Conservation (phyloP, 2,329 filamentous ascomycete genomes). For the Pseudogymnoascus sp. region DNA sequence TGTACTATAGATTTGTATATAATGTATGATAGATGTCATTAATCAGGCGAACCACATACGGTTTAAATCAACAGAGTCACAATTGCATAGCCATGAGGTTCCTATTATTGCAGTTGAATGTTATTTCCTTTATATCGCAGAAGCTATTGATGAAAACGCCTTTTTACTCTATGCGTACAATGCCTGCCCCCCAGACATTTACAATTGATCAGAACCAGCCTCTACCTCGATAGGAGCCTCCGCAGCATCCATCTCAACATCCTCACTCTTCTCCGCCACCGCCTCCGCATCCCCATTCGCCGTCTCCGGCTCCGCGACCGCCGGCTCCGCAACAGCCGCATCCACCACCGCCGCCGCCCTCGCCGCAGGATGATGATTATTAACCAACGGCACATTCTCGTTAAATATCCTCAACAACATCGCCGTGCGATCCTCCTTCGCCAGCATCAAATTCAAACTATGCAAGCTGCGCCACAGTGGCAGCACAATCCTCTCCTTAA, state of each 20-base stretch:
- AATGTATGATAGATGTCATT: conserved; percentile 5
- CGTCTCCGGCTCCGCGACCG: conserved; percentile 4
- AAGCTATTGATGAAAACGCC: conserved; percentile 8
- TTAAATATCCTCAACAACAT: conserved; percentile 91
- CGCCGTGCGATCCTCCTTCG: conserved; percentile 89
- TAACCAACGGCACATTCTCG: conserved; percentile 77
- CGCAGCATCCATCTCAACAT: conserved; percentile 10
- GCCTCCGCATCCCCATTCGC: background rate
- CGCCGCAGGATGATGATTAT: conserved; percentile 32
- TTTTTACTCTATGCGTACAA: conserved; percentile 8
- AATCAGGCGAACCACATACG: background rate
- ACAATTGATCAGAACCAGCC: background rate
- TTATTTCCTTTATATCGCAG: conserved; percentile 5
- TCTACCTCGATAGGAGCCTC: background rate
- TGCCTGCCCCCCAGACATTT: conserved; percentile 2
- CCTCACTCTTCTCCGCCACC: background rate
- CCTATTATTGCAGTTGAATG: conserved; percentile 1
- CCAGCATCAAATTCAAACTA: conserved; percentile 92
- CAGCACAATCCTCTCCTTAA: conserved; percentile 73
- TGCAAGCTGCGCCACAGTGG: conserved; percentile 92
- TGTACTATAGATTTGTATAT: conserved; percentile 2
- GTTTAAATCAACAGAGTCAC: background rate
- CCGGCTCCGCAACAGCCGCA: conserved; percentile 12
- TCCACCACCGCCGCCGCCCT: conserved; percentile 14
- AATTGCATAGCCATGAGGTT: background rate